These are phyloP conservation scores for Zygnema cylindricum DNA, from an alignment of 139 green algal species.

Conservation along the genomic window DNA sequence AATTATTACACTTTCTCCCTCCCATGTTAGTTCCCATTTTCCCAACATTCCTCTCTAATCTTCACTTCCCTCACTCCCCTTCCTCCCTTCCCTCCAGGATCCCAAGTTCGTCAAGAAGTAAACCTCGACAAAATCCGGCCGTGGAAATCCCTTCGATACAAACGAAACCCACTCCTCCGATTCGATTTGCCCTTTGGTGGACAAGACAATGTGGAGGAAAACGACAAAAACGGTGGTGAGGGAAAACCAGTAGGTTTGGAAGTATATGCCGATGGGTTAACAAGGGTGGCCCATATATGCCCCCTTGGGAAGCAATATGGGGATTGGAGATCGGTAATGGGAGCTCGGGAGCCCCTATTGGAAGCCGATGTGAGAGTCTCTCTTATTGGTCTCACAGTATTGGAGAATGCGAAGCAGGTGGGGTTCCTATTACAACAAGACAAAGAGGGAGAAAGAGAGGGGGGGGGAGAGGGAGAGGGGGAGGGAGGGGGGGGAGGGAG, in stretches of 20 bases:
- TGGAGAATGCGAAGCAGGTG: conserved; percentile 4
- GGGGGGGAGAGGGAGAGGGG: not conserved
- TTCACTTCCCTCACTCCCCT: conserved; percentile 16
- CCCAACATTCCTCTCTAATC: too few relatives aligned
- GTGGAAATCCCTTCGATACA: not conserved
- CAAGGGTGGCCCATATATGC: not conserved
- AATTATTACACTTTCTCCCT: too few relatives aligned
- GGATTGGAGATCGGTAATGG: not conserved
- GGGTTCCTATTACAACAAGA: not conserved
- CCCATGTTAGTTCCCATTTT: too few relatives aligned
- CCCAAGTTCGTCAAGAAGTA: not conserved
- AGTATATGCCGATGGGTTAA: conserved; percentile 15
- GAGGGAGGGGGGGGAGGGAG: not conserved
- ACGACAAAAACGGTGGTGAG: not conserved
- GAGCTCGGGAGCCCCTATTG: not conserved
- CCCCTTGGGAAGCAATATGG: not conserved
- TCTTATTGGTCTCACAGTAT: not conserved
- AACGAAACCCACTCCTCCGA: conserved; percentile 1
- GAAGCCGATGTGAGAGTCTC: not conserved
- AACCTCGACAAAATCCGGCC: conserved; percentile 29
- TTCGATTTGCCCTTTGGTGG: conserved; percentile 12
- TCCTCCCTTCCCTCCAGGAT: not conserved
- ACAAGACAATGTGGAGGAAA: not conserved
- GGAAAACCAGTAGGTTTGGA: not conserved
- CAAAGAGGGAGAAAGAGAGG: not conserved